Conservation (phyloP, 129 eudicot genomes). For the Deinandra increscens region DNA sequence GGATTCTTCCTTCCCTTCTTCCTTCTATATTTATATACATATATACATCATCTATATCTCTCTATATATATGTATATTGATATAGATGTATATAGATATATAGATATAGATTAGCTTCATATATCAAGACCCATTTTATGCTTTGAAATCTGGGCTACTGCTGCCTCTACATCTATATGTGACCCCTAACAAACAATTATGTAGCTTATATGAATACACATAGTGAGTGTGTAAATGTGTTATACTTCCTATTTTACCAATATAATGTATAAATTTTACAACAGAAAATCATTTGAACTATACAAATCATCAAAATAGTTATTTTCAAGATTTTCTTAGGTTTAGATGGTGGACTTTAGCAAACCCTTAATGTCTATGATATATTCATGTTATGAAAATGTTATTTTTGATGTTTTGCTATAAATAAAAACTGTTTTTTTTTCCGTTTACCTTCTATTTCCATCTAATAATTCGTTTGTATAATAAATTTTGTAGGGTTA, state of each 20-base stretch:
- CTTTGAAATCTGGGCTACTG: constrained; percentile 35
- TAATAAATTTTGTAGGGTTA: constrained; percentile 79
- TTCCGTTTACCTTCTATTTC: too few species aligned
- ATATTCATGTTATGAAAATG: too few species aligned
- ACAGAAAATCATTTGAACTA: too few species aligned
- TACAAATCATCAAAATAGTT: too few species aligned
- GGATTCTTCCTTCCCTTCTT: too few species aligned
- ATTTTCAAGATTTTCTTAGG: too few species aligned
- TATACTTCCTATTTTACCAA: constrained; percentile 12
- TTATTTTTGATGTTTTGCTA: too few species aligned
- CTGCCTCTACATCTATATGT: constrained; percentile 27
- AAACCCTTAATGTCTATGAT: too few species aligned
- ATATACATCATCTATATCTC: constrained; percentile 9
- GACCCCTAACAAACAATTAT: constrained; percentile 14
- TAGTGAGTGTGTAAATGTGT: constrained; percentile 17
- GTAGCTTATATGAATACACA: constrained; percentile 16
- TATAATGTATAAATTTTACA: background rate
- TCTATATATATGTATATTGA: background rate
- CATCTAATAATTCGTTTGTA: too few species aligned
- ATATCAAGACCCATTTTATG: constrained; percentile 22
- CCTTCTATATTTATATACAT: too few species aligned
- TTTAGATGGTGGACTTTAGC: too few species aligned
- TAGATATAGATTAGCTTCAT: constrained; percentile 34
- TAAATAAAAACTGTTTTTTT: too few species aligned
- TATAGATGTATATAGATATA: background rate